Evolutionary conservation across 441 rosid species (phyloP).

Genomic region (Cnidoscolus chayamansa): DNA sequence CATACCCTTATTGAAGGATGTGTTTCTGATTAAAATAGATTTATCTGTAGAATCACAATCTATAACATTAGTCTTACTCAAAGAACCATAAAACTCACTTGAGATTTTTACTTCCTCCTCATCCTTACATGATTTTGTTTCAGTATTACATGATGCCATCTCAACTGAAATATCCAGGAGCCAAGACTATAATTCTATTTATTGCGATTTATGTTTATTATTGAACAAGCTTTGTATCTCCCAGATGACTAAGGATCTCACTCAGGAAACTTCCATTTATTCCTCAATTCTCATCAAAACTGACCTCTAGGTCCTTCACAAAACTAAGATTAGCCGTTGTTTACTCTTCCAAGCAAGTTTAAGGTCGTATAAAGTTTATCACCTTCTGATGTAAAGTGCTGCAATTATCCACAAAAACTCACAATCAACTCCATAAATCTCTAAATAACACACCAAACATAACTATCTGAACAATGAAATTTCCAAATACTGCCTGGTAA

Average conservation of each 20-base stretch:
- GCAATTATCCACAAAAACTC: neutral
- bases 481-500: neutral
- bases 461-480: neutral
- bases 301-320: neutral
- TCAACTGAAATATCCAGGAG: neutral
- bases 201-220: neutral
- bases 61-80: neutral
- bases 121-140: neutral
- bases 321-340: neutral
- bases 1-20: neutral
- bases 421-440: neutral
- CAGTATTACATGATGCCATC: slow-evolving; percentile 8
- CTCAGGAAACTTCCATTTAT: neutral
- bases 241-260: neutral
- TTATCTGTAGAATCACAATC: neutral
- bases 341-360: neutral
- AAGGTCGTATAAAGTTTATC: neutral
- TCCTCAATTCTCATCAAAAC: neutral
- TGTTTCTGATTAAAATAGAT: slow-evolving; percentile 15
- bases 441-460: neutral
- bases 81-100: slow-evolving; percentile 4
- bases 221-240: neutral
- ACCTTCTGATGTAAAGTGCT: neutral
- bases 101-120: slow-evolving; percentile 17
- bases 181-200: neutral